Evolutionary conservation across 768 basidiomycete species (phyloP), one percentile per base, ranked within the genome.

Genomic region (Rhodosporidiobolus odoratus): DNA sequence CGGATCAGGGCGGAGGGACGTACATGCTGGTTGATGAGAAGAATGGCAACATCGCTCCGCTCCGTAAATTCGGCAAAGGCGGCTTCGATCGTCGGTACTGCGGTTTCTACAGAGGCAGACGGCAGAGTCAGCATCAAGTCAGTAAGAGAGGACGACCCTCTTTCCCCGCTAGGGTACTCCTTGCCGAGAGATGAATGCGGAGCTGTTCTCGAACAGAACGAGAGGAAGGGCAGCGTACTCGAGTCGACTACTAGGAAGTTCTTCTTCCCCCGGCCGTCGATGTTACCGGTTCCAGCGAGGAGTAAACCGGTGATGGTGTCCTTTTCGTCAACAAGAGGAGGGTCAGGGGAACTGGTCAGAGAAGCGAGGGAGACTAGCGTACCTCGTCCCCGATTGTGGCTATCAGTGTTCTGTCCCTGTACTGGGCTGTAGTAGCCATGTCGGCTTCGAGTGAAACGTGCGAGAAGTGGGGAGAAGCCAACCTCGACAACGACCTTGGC

Each of bases 331-430:
- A 77, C 74, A 67, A 45, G 25, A 13, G 13, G 48, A 50, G 12
- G 48, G 25, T 30, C 27, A 32, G 52, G 27, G 5, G 52, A 53
- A n/a, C 48, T 17, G 27, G 50, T 19, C 30, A 30, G 40, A 30
- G 30, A 23, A 47, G 40, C 30, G 52, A 34, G 23, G 40, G 15
- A 7, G 41, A 40, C 40, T 32, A 21, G 27, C 82, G 65, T 74
- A 94, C 95, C 83, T 99, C 96, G 80, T 98, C 96, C 48, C 95
- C 96, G 75, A 99, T 98, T 78, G 94, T 92, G 41, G 96, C 95
- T 50, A 99, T 85, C 50, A 98, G 82, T 70, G 85, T 89, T 65
- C 95, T 86, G 80, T 95, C 82, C 72, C 80, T 81, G 48, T 75
- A 66, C 62, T 62, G 69, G 13, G 54, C 34, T n/a, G 54, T n/a